Conservation (phyloP, 2,329 filamentous ascomycete genomes). For the Parastagonospora avenae region DNA sequence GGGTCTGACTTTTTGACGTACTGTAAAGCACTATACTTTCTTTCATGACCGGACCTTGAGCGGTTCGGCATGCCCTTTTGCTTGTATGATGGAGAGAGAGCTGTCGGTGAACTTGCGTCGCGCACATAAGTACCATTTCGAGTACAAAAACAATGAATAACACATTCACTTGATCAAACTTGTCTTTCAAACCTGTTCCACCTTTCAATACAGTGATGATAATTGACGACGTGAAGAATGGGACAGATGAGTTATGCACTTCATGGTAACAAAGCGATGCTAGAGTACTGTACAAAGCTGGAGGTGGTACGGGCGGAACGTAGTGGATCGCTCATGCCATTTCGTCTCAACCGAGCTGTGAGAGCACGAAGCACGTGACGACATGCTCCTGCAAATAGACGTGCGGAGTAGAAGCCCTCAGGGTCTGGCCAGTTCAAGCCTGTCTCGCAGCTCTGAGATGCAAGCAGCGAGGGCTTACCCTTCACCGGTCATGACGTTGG, state of each 20-base stretch:
- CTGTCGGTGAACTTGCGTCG: conserved; percentile 16
- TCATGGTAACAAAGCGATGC: background rate
- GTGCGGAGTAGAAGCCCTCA: no score
- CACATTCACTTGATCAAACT: conserved; percentile 7
- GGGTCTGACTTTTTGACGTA: conserved; percentile 13
- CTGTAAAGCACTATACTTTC: conserved; percentile 15
- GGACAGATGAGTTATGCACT: background rate
- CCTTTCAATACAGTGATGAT: background rate
- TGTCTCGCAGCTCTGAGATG: background rate
- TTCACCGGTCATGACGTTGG: conserved; percentile 7
- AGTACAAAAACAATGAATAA: conserved; percentile 20
- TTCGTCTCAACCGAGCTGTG: background rate
- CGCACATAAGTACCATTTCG: conserved; percentile 11
- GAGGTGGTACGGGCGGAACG: no score
- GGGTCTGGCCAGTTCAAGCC: background rate
- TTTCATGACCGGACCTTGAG: conserved; percentile 19
- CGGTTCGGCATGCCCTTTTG: conserved; percentile 19
- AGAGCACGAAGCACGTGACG: background rate
- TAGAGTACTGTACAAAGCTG: background rate
- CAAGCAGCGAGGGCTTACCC: background rate
- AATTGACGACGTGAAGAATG: no score
- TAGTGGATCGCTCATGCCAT: no score
- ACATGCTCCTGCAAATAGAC: background rate
- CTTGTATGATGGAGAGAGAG: conserved; percentile 12
- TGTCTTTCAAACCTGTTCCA: no score